Evolutionary conservation across 2,329 filamentous ascomycete genomes (phyloP), one percentile per base, ranked within the genome.

Genomic region (Penicillium sp.): DNA sequence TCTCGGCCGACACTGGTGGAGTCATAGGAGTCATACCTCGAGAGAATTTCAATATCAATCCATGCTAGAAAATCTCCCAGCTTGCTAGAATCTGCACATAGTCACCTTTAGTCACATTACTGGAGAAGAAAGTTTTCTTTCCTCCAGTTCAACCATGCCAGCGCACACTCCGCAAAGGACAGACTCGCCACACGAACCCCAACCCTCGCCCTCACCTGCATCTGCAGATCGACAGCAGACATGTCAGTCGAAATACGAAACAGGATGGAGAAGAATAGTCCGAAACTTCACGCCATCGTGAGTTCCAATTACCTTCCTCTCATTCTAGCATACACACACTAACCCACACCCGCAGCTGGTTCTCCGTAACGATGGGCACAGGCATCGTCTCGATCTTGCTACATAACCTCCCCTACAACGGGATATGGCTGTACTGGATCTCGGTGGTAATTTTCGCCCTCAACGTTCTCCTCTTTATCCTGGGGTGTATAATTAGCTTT

Each of bases 401-500:
- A 5, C 64, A 73, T 48, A 67, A 63, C 8, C 62, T 76, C 0
- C 74, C 73, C 1, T 76, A 75, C 49, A 73, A 76, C 44, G 71
- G 65, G 5, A 19, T 28, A 46, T 75, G 72, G 72, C 64, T 76
- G 2, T 73, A 75, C 48, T 75, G 68, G 65, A 66, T 75, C 10
- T 75, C 74, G 1, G 55, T 74, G 26, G 58, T 67, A 14, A 63
- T 75, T 1, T 75, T 77, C 26, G 66, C 58, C 0, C 45, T 76
- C 5, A 76, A 77, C 39, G 65, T 73, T 6, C 28, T 71, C 3
- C 63, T 76, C 7, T 76, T 76, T 42, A 21, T 26, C 7, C 37
- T 69, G 1, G 69, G 66, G 1, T 61, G 80, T 18, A 54, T 73
- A 5, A 78, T 87, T 42, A 86, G 83, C 1, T 52, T 83, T 1